Evolutionary conservation across 2,329 filamentous ascomycete species (phyloP), one percentile per base, ranked within the genome.

Genomic region (Monosporascus sp.): DNA sequence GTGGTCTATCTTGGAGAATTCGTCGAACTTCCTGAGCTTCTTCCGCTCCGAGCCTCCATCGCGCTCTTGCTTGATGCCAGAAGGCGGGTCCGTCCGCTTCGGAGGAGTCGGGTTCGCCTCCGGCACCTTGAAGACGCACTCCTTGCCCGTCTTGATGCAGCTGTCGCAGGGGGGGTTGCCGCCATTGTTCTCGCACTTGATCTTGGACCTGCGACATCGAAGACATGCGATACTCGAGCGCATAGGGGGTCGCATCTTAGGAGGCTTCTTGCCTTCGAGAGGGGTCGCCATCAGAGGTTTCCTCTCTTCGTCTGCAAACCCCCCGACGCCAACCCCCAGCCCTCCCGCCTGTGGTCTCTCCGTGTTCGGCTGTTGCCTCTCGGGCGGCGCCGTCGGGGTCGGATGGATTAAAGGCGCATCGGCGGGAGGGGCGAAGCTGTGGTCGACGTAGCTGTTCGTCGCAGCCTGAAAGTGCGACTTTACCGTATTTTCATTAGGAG

Each of bases 171-270:
- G 83, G 17, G 84, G 85, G 57, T 81, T 81, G 53, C 86, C 81
- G 55, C 88, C 88, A 60, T 82, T 80, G 71, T 94, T 94, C 69
- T 90, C 84, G 73, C 90, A 95, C 72, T 93, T 93, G 67, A 93
- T 89, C 72, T 94, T 95, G 67, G 88, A 91, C 63, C 84, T 83
- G 54, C 89, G 81, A 67, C 89, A 93, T 58, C 84, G 79, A 56
- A 82, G 77, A 70, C 89, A 94, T 48, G 89, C 89, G 66, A 93
- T 90, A 65, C 86, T 89, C 47, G 88, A 91, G 61, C 89, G 81
- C 81, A 91, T 87, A 37, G 77, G 77, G 14, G 74, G 69, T 53
- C 75, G 73, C 63, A 77, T 76, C 64, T 72, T 72, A 46, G 67
- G 60, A 48, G 71, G 69, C 56, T 73, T 76, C 63, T 72, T 74